Evolutionary conservation across 768 basidiomycete species (phyloP), one percentile per base, ranked within the genome.

Genomic region (Termitomyces heimii): DNA sequence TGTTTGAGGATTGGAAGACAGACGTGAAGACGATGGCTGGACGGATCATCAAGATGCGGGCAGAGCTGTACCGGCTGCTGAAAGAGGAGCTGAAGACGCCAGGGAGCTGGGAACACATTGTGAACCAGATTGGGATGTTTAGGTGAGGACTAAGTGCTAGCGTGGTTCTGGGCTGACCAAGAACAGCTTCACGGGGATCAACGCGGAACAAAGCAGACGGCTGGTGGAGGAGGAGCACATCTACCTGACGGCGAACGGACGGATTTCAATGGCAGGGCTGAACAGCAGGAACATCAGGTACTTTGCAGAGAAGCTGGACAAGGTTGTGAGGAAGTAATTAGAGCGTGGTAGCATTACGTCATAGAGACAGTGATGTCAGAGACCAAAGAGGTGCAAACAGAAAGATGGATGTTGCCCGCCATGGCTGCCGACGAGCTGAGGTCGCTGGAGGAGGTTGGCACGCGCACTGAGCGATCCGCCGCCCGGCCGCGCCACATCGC

Each of bases 51-150:
- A 77, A 79, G 51, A 98, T 98, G 95, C 84, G 97, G 42, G 75
- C 83, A 60, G 82, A 89, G 74, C 78, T 99, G 63, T 79, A 84
- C 77, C 74, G 80, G 54, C 68, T 90, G 65, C 71, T 97, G 68
- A 88, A 82, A 20, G 79, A 91, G 61, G 86, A 89, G 69, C 71
- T 93, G 62, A 81, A 89, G 67, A 95, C 92, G 51, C 94, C 94
- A 4, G 93, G 94, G 6, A 85, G 84, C 66, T 99, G 97, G 97
- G 83, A 87, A n/a, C 96, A 98, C 73, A 96, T 99, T 66, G 76
- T 88, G 64, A 82, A 84, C 53, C 97, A 98, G 78, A 98, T 98
- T 72, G 96, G 95, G 56, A 97, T 96, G 95, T 97, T 95, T 80
- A 93, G 90, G 85, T 93, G 69, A 59, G 78, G n/a, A n/a, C n/a